Evolutionary conservation across 176 grass and related monocot genomes (phyloP), one percentile per base, ranked within the genome.

Genomic region (Carex cristatella): DNA sequence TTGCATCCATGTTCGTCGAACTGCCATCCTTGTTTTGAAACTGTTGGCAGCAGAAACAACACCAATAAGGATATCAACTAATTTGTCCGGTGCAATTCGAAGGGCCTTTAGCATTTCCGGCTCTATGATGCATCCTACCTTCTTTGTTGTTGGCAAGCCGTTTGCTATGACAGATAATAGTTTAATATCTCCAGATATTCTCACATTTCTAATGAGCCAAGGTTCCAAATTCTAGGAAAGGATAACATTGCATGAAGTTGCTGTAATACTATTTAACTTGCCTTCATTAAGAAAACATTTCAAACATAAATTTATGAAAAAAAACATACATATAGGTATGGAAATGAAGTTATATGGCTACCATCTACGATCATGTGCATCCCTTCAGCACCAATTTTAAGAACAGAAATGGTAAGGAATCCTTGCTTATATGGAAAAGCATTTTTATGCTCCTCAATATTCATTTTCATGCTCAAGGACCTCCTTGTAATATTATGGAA

Each of bases 1-100:
- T 83, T 98, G 95, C 93, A 93, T 94, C 95, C 95, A 98, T 65
- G 95, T 98, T 54, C 93, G 91, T 62, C 91, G 83, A 89, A 98
- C 90, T 58, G 56, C 88, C 93, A 98, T 98, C 84, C 93, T 92
- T 44, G 80, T 89, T 81, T 94, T 94, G 86, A 98, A 98, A 88
- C 94, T 98, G 77, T 94, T 98, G 33, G 93, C 95, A 46, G 95
- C 92, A 69, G 93, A 98, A 90, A 98, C 91, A 16, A 98, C 90
- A 62, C 95, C 95, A 79, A 98, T 89, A 80, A 98, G 88, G 79
- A 98, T 88, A 80, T 94, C 77, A 0, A 98, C 69, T 82, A 90
- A 56, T 91, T 92, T 90, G 64, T 89, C 63, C 0, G 82, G 28
- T 40, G 88, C 76, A 86, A 98, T 85, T 71, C 88, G 84, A 30